phyloP scores from a whole-genome alignment of 805 yeast genomes.

The Kregervanrija fluxuum region DNA sequence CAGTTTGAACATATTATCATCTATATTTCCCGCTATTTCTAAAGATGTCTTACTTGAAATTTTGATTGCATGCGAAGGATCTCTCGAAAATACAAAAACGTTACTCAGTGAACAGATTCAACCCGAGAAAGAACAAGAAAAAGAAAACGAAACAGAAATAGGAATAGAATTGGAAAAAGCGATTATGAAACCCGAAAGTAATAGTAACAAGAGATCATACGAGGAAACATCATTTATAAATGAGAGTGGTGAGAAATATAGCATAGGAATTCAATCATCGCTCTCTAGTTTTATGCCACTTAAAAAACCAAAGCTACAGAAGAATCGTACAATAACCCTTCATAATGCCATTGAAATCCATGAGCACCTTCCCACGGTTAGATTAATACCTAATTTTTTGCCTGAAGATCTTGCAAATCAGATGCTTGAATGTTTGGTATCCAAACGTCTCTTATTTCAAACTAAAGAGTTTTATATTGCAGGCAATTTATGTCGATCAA shows the following conservation, averaged over 20 bases:
- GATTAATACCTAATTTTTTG: slow-evolving; percentile 44
- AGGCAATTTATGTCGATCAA: slow-evolving; percentile 52
- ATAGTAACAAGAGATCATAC: neutral
- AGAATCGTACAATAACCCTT: slow-evolving; percentile 22
- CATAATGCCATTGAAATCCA: slow-evolving; percentile 47
- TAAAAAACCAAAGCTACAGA: neutral
- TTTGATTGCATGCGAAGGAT: slow-evolving; percentile 47
- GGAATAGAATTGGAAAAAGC: neutral
- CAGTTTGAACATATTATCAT: too few species aligned
- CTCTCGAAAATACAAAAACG: slow-evolving; percentile 33
- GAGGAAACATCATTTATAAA: neutral
- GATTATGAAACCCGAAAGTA: neutral
- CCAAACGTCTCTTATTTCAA: slow-evolving; percentile 33
- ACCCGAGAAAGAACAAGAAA: neutral
- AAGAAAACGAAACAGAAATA: neutral
- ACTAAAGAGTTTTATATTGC: slow-evolving; percentile 50
- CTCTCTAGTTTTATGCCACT: neutral
- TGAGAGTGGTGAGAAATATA: neutral
- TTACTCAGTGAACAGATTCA: slow-evolving; percentile 33
- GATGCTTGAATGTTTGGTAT: slow-evolving; percentile 35
- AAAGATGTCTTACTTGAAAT: slow-evolving; percentile 40
- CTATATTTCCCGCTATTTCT: slow-evolving; percentile 36
- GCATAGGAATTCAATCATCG: neutral
- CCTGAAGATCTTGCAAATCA: slow-evolving; percentile 42
- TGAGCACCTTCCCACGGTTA: slow-evolving; percentile 40